Base-by-base conservation (phyloP, 2,329 filamentous ascomycete genomes). In the Beauveria bassiana region DNA sequence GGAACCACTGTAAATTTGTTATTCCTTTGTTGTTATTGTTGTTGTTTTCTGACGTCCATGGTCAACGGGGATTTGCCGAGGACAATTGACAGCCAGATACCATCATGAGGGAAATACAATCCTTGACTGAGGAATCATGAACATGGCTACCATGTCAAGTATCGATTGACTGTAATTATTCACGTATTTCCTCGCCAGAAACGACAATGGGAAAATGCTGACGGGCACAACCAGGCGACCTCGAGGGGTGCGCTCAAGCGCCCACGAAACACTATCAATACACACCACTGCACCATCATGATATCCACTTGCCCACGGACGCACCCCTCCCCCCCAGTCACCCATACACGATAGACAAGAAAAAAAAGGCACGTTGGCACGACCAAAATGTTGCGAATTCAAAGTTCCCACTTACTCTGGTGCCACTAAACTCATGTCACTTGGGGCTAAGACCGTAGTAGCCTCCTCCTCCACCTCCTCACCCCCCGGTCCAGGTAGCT, bases 391-490 rank as follows among this genome's bases (percentile, higher is more conserved):
- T 24, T 38, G 50, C 47, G 42, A 59, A 43, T 28, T 59, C 47
- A 52, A 10, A 52, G 50, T 61, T 61, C 42, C 58, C 58, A 61
- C 58, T 54, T 61, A 3, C 40, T 54, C 40, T 53, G 58, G 50
- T 43, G 58, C 58, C 58, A 61, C 58, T 53, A 54, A 52, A 60
- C 58, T 53, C 58, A 47, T 61, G 58, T 53, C 50, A 61, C 58
- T 54, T 46, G 40, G 49, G 50, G 57, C 34, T 49, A 57, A 56
- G 53, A 45, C 40, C 26, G 54, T 57, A 28, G 42, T 22, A 43
- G 24, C 22, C 51, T 38, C n/a, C 5, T 22, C 52, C 28, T 34
- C 49, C 28, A 12, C 31, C 31, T 5, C 38, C 52, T 12, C 40
- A 16, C 18, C 22, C 55, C 55, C 55, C 24, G 22, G 31, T 16